Base-by-base conservation (phyloP, 1,284 basidiomycete species). In the Moniliophthora roreri region DNA sequence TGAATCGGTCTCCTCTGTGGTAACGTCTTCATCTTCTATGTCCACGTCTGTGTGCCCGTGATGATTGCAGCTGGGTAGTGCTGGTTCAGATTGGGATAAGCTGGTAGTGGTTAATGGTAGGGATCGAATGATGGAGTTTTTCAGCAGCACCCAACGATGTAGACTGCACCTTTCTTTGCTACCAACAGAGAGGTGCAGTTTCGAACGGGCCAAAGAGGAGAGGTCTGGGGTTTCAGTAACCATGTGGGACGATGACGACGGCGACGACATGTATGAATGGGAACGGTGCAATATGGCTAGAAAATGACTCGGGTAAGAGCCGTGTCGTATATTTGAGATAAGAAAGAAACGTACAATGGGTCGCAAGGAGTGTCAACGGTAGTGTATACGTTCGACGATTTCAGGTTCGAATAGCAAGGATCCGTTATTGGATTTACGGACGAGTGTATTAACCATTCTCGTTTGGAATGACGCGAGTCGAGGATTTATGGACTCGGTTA, bases 381-480 rank as follows among this genome's bases (percentile, higher is more conserved):
- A 74, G 76, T 84, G 82, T 91, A 91, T 91, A 70, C 88, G 88
- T 73, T 89, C 82, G 69, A 90, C 88, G 71, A 89, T 85, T 74
- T 86, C 84, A 58, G 88, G 88, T 76, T 89, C 88, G 70, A 91
- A 91, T 66, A 90, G 81, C 59, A 89, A 79, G 70, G 87, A 85
- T 76, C 88, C 87, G 86, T 88, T 85, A 79, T 83, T 87, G 68
- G 85, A 85, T 73, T 77, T 84, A 64, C 85, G 87, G 67, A 81
- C 75, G 68, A 82, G 81, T 82, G 84, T 87, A 77, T 88, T 84
- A 77, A 89, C 85, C 87, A 90, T 90, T 77, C 77, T 88, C 77
- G 77, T 15, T 68, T 72, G 68, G 58, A 64, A 62, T 64, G 60
- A 65, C 66, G 72, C 73, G 73, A 70, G 72, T 68, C 66, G 70